Evolutionary conservation across 1,284 basidiomycete genomes (phyloP), one percentile per base, ranked within the genome.

Genomic region (Melampsora medusae): DNA sequence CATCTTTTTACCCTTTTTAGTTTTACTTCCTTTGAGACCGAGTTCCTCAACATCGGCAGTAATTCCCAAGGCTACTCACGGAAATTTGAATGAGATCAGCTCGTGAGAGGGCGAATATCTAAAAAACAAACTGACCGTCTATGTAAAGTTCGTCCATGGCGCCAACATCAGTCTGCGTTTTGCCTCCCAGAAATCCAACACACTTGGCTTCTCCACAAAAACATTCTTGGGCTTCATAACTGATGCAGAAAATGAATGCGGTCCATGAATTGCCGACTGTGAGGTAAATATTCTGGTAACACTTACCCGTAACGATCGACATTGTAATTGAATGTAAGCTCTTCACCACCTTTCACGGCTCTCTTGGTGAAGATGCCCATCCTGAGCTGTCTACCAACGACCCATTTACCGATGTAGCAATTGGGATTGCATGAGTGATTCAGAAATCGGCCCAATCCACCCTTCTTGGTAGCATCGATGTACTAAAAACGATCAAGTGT

Each of bases 351-450:
- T 81, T 87, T 83, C 79, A 99, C 91, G 78, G 88, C 83, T 77
- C 96, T 87, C 81, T 91, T 95, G 31, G 96, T 90, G 82, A 99
- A 99, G 80, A 99, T 98, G 67, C 96, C 96, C 97, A 98, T 99
- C 46, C 96, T 90, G 80, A 99, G 90, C 79, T 91, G 89, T 46
- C 89, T 86, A 12, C 92, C 96, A 16, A 99, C 89, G 19, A 94
- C 94, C 97, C 97, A 99, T 84, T 97, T 98, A 61, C 94, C 93
- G n/a, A 99, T 96, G 81, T 93, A 97, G 83, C 93, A 98, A 81
- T 99, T 99, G 10, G 97, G 97, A 79, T 90, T 93, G 84, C 97
- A 99, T 78, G 93, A 96, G 84, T 99, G 97, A 82, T 99, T 99
- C 42, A 95, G 92, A 82, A 99, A 99, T 7, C 97, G 90, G 4